Percentiles rank a stretch among this genome's conserved stretches.
phyloP scores from a whole-genome alignment of 345 rosid genomes.

The Hibiscus tridactylites region DNA sequence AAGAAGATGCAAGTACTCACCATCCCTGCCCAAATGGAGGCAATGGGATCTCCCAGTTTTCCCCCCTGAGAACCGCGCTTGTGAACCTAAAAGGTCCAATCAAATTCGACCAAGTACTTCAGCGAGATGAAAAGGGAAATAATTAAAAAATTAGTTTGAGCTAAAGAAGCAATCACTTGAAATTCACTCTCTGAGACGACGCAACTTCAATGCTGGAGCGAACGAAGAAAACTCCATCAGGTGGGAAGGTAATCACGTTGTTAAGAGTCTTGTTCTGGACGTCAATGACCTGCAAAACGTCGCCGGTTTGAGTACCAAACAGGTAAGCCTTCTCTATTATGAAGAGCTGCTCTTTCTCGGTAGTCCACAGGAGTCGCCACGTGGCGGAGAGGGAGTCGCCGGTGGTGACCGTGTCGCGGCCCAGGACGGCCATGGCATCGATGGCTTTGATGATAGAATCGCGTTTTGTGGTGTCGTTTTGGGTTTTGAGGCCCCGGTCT shows the following conservation, averaged over 20 bases:
- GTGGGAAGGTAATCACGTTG: conserved; percentile 89
- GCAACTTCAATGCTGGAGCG: conserved; percentile 60
- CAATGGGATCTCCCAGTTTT: conserved; percentile 68
- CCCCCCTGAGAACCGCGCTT: conserved; percentile 68
- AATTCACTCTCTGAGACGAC: conserved; percentile 73
- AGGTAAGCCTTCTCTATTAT: conserved; percentile 73
- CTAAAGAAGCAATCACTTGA: conserved; percentile 35
- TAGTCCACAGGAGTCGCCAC: conserved; percentile 87
- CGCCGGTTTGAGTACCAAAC: conserved; percentile 71
- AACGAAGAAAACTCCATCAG: conserved; percentile 84
- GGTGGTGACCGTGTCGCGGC: conserved; percentile 51
- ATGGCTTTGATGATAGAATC: conserved; percentile 58
- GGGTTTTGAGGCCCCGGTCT: conserved; percentile 77
- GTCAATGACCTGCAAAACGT: conserved; percentile 85
- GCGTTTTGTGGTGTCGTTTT: conserved; percentile 45
- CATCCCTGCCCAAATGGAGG: conserved; percentile 95
- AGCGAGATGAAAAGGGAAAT: not conserved
- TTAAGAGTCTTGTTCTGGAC: conserved; percentile 47
- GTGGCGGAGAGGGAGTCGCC: conserved; percentile 58
- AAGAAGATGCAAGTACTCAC: conserved; percentile 31
- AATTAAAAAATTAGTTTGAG: not conserved
- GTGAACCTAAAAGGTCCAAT: conserved; percentile 40
- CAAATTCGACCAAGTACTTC: not conserved
- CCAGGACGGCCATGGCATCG: conserved; percentile 51
- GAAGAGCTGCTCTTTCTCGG: conserved; percentile 93